Conservation (phyloP, 768 basidiomycete genomes). For the Auricularia sp. region DNA sequence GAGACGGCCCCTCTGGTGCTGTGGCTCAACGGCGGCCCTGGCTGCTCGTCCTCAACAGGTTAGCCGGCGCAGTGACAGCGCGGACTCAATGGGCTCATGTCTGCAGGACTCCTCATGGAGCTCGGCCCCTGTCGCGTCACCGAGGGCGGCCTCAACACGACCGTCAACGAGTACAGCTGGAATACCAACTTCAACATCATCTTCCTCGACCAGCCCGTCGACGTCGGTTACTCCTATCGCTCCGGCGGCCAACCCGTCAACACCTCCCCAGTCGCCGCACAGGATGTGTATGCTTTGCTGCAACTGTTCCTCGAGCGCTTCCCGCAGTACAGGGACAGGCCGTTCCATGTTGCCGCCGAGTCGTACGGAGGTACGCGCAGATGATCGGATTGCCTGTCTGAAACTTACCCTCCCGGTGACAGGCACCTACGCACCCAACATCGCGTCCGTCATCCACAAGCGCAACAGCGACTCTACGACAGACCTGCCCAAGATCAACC, state of each 20-base stretch:
- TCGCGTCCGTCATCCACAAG: constrained; percentile 71
- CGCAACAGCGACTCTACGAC: constrained; percentile 52
- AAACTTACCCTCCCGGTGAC: constrained; percentile 8
- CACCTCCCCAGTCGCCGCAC: constrained; percentile 74
- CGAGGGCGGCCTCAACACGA: constrained; percentile 58
- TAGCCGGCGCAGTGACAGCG: neutral
- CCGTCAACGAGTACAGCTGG: constrained; percentile 76
- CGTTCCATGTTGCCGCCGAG: constrained; percentile 76
- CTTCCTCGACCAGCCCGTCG: constrained; percentile 53
- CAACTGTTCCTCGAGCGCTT: constrained; percentile 71
- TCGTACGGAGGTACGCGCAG: constrained; percentile 43
- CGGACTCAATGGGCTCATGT: constrained; percentile 19
- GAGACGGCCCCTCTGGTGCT: constrained; percentile 71
- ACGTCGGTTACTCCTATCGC: constrained; percentile 84
- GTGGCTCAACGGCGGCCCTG: constrained; percentile 82
- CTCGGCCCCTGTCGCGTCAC: constrained; percentile 78
- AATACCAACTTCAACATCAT: constrained; percentile 47
- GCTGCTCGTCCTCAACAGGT: constrained; percentile 9
- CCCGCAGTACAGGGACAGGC: constrained; percentile 54
- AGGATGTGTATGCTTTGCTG: constrained; percentile 82
- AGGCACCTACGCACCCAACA: constrained; percentile 69
- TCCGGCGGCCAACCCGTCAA: constrained; percentile 64
- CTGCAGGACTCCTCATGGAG: constrained; percentile 80
- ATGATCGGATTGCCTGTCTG: too few relatives aligned
- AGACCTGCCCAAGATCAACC: constrained; percentile 60